A percentile compares a stretch with the other conserved stretches of the same genome.
These are phyloP conservation scores for Aspergillus puulaauensis DNA, from an alignment of 2,329 filamentous ascomycete species.

Conservation along the genomic window DNA sequence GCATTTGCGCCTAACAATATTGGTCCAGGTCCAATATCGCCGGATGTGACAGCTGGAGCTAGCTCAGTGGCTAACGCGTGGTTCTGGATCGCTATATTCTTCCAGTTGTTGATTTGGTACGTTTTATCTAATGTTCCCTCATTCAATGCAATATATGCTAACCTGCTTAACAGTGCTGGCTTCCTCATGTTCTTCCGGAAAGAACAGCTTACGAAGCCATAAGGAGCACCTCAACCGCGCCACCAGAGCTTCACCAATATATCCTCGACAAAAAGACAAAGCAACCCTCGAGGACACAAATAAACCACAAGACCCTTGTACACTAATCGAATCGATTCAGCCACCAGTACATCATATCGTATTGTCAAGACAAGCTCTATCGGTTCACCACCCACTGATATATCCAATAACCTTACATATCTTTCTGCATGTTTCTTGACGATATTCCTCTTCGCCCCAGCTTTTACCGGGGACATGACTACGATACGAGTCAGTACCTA, in stretches of 20 bases:
- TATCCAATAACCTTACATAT: not conserved
- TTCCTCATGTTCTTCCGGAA: constrained; percentile 47
- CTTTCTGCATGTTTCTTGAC: constrained; percentile 1
- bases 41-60: constrained; percentile 56
- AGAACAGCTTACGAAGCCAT: constrained; percentile 47
- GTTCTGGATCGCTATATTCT: constrained; percentile 62
- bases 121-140: constrained; percentile 9
- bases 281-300: not conserved
- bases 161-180: constrained; percentile 29
- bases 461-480: not conserved
- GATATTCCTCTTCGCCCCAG: not conserved
- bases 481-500: not conserved
- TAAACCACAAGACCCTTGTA: not conserved
- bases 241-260: not conserved
- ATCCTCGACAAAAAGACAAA: not conserved
- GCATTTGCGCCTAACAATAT: constrained; percentile 61
- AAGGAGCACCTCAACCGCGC: constrained; percentile 5
- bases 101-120: constrained; percentile 61
- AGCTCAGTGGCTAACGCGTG: constrained; percentile 49
- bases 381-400: not conserved
- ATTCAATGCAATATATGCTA: not conserved
- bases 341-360: not conserved
- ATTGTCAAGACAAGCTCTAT: not conserved
- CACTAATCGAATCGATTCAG: not conserved
- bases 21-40: constrained; percentile 63